Conservation (phyloP, 495 filamentous ascomycete species). For the Evernia prunastri region DNA sequence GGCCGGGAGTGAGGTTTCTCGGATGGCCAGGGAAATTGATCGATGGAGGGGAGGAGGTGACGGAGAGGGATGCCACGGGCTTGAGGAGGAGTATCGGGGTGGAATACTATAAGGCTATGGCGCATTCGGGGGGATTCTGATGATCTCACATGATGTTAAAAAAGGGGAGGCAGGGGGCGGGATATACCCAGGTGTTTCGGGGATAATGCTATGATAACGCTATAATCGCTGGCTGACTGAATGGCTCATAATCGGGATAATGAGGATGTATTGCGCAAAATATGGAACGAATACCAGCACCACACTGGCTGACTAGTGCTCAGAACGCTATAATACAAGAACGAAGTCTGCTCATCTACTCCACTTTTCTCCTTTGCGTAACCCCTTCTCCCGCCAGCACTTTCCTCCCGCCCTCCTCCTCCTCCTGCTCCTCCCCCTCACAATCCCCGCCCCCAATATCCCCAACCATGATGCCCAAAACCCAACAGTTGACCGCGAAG, state of each 20-base stretch:
- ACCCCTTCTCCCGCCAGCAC: neutral
- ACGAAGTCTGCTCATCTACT: neutral
- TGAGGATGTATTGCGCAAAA: neutral
- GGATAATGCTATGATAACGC: neutral
- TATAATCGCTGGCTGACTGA: neutral
- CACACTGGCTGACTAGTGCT: neutral
- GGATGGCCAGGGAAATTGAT: conserved; percentile 50
- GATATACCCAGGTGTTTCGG: conserved; percentile 15
- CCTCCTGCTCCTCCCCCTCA: no score
- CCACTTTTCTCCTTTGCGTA: neutral
- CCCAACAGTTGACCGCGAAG: conserved; percentile 80
- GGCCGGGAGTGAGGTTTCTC: conserved; percentile 50
- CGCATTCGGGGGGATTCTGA: conserved; percentile 10
- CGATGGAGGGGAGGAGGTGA: conserved; percentile 22
- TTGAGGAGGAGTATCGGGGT: conserved; percentile 15
- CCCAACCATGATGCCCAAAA: conserved; percentile 67
- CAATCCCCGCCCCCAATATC: no score
- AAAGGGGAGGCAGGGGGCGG: no score
- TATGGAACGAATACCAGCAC: neutral
- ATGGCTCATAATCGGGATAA: neutral
- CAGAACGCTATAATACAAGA: neutral
- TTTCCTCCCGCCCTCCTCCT: neutral
- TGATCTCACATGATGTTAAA: neutral
- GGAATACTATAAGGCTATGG: conserved; percentile 16
- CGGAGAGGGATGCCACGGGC: neutral